phyloP scores from a whole-genome alignment of 345 rosid genomes.

The Rhizophora mangle region DNA sequence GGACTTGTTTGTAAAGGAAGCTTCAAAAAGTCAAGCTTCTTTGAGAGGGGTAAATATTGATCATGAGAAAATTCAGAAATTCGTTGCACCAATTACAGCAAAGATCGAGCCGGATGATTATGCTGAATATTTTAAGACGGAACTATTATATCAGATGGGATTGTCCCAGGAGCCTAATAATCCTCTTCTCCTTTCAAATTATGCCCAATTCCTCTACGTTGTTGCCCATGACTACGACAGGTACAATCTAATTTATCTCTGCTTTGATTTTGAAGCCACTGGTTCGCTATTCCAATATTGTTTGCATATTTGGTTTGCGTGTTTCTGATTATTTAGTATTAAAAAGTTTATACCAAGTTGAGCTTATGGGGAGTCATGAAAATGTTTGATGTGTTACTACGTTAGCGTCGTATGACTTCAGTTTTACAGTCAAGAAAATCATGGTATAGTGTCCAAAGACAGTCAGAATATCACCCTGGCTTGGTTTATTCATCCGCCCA shows the following conservation, averaged over 20 bases:
- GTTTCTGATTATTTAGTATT: background rate
- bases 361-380: too few relatives aligned
- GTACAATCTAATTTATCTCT: constrained; percentile 33
- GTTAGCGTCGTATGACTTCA: too few relatives aligned
- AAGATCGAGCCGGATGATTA: constrained; percentile 54
- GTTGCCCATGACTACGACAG: constrained; percentile 72
- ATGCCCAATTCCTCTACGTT: constrained; percentile 81
- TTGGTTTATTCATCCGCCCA: background rate
- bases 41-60: constrained; percentile 45
- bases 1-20: constrained; percentile 76
- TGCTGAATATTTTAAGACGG: constrained; percentile 55
- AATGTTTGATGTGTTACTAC: too few relatives aligned
- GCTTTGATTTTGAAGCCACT: background rate
- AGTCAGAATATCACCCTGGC: background rate
- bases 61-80: constrained; percentile 46
- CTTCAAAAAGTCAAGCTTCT: constrained; percentile 45
- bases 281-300: too few relatives aligned
- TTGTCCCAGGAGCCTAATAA: constrained; percentile 61
- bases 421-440: background rate
- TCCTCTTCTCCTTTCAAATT: constrained; percentile 74
- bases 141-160: constrained; percentile 54
- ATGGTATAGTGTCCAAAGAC: background rate
- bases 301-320: background rate
- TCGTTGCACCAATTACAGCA: constrained; percentile 59
- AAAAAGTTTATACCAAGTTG: too few relatives aligned